Percentiles rank a stretch among this genome's conserved stretches.
phyloP scores from a whole-genome alignment of 2,329 filamentous ascomycete species.

The Monilinia polystroma region DNA sequence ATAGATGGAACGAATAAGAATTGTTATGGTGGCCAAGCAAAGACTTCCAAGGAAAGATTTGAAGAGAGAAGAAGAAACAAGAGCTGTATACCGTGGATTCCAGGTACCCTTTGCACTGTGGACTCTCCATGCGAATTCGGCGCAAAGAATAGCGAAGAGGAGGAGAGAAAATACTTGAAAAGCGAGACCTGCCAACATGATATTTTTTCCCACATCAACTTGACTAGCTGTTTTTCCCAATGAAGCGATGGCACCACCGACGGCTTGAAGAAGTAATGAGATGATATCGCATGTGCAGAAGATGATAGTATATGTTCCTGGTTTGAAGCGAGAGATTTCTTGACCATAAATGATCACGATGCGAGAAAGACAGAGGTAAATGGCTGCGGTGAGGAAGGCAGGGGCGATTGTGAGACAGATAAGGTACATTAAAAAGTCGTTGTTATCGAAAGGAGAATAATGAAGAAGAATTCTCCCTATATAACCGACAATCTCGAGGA shows the following conservation, averaged over 20 bases:
- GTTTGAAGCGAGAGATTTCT: constrained; percentile 48
- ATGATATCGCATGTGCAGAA: constrained; percentile 53
- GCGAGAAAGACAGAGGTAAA: constrained; percentile 59
- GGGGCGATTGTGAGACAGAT: constrained; percentile 47
- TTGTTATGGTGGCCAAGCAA: constrained; percentile 51
- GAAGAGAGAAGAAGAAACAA: constrained; percentile 32
- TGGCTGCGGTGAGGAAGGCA: constrained; percentile 58
- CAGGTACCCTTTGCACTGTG: constrained; percentile 23
- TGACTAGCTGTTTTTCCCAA: constrained; percentile 41
- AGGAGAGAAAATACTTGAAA: constrained; percentile 43
- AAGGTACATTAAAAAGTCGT: constrained; percentile 59
- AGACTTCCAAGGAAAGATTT: constrained; percentile 51
- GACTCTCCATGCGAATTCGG: constrained; percentile 30
- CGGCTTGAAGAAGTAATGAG: constrained; percentile 58
- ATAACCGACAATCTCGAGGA: constrained; percentile 48
- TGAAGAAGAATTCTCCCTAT: constrained; percentile 52
- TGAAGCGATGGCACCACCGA: constrained; percentile 57
- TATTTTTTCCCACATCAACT: constrained; percentile 34
- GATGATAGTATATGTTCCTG: constrained; percentile 51
- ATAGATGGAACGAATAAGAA: constrained; percentile 58
- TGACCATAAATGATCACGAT: constrained; percentile 45
- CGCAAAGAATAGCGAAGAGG: constrained; percentile 34
- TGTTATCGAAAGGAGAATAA: constrained; percentile 54
- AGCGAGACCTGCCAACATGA: constrained; percentile 45
- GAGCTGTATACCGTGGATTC: constrained; percentile 29